These are phyloP conservation scores for Aspergillus sp. DNA, from an alignment of 2,329 filamentous ascomycete species.

Conservation along the genomic window DNA sequence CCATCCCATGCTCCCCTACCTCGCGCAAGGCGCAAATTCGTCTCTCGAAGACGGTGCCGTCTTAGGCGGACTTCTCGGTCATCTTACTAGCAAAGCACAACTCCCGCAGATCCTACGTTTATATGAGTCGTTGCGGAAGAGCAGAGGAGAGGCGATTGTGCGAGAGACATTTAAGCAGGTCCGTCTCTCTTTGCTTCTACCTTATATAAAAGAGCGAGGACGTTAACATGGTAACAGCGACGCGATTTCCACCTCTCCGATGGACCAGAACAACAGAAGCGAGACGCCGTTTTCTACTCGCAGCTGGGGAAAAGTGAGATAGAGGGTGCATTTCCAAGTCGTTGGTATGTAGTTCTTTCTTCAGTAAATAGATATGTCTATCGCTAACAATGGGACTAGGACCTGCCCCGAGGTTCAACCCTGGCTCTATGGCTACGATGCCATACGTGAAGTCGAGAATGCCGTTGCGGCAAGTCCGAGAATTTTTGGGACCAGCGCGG, in stretches of 20 bases:
- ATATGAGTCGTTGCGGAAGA: conserved; percentile 50
- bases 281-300: conserved; percentile 59
- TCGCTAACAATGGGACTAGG: conserved; percentile 26
- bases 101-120: conserved; percentile 45
- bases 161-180: conserved; percentile 60
- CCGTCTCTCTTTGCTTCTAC: background rate
- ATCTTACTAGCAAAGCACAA: conserved; percentile 45
- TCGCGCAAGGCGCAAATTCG: conserved; percentile 67
- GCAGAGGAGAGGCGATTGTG: conserved; percentile 56
- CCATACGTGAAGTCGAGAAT: conserved; percentile 55
- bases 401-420: conserved; percentile 63
- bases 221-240: conserved; percentile 36
- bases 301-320: conserved; percentile 53
- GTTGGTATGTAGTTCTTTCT: conserved; percentile 46
- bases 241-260: conserved; percentile 55
- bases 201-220: background rate
- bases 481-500: conserved; percentile 15
- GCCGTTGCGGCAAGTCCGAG: conserved; percentile 26
- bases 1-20: conserved; percentile 64
- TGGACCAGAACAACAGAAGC: conserved; percentile 57
- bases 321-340: conserved; percentile 59
- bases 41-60: conserved; percentile 69
- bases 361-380: background rate
- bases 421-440: conserved; percentile 67
- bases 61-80: conserved; percentile 58